Conservation (phyloP, 192 early-diverging fungal species). For the Pilobolus umbonatus region DNA sequence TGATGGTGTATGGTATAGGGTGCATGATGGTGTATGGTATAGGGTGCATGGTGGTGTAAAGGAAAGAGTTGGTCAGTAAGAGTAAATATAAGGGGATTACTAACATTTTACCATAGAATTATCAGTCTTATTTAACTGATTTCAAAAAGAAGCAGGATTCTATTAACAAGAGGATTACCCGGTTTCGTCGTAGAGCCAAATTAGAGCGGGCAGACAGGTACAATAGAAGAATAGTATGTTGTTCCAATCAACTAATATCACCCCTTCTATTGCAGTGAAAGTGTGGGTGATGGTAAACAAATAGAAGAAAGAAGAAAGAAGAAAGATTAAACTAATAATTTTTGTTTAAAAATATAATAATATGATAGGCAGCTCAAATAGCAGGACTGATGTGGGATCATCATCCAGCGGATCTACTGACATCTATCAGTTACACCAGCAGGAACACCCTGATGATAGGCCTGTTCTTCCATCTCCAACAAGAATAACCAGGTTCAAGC, state of each 20-base stretch:
- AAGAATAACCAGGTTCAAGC: too few relatives aligned
- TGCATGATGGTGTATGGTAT: too few relatives aligned
- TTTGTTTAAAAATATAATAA: too few relatives aligned
- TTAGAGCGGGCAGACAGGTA: constrained; percentile 13
- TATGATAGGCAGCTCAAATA: too few relatives aligned
- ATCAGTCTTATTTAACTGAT: constrained; percentile 32
- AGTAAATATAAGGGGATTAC: too few relatives aligned
- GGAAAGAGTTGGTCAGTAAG: background rate
- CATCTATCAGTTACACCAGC: background rate
- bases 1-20: too few relatives aligned
- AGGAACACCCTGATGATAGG: too few relatives aligned
- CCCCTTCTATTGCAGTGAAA: background rate
- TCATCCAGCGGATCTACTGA: constrained; percentile 2
- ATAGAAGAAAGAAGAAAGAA: background rate
- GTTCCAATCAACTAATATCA: background rate
- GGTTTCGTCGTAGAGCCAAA: constrained; percentile 16
- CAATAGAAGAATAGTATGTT: background rate
- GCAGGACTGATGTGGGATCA: too few relatives aligned
- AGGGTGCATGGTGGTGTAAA: background rate
- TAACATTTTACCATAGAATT: constrained; percentile 19
- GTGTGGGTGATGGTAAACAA: background rate
- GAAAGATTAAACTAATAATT: background rate
- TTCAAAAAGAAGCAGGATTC: constrained; percentile 32
- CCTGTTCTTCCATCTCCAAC: too few relatives aligned
- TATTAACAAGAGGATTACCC: constrained; percentile 13